These are phyloP conservation scores for Linnemannia schmuckeri DNA, from an alignment of 192 early-diverging fungal species.

Conservation along the genomic window DNA sequence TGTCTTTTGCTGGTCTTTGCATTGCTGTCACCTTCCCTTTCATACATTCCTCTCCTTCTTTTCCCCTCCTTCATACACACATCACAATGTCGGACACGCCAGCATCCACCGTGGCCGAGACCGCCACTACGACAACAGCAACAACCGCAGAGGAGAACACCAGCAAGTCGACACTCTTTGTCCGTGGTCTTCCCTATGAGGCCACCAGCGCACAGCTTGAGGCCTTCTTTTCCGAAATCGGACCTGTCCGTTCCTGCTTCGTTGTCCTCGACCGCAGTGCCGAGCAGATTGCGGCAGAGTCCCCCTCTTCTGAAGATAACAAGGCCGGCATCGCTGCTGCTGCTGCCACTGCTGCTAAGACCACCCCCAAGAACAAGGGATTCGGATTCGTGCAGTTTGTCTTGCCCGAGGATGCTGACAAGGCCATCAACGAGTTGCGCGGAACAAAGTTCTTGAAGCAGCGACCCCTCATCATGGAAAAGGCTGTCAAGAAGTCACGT, in stretches of 20 bases:
- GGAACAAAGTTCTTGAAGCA: constrained; percentile 79
- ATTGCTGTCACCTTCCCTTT: not conserved
- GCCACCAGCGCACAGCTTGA: constrained; percentile 88
- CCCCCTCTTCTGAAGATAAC: constrained; percentile 12
- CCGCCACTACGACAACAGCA: constrained; percentile 17
- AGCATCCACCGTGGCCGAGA: constrained; percentile 30
- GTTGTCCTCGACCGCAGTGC: constrained; percentile 74
- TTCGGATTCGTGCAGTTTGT: constrained; percentile 95
- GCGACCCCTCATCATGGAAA: constrained; percentile 81
- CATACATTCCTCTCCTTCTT: not conserved
- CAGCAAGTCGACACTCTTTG: constrained; percentile 81
- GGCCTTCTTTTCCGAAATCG: constrained; percentile 89
- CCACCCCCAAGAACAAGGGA: constrained; percentile 75
- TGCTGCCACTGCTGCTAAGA: constrained; percentile 26
- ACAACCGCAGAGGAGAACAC: constrained; percentile 28
- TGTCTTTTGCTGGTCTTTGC: not conserved
- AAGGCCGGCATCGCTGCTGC: constrained; percentile 28
- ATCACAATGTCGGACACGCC: constrained; percentile 40
- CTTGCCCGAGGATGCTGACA: constrained; percentile 80
- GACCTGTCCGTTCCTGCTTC: constrained; percentile 91
- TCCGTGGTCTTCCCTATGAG: constrained; percentile 86
- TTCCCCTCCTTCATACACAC: not conserved
- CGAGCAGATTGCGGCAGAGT: constrained; percentile 30
- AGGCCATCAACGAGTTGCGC: constrained; percentile 83
- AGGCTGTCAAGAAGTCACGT: constrained; percentile 74